Conservation (phyloP, 768 basidiomycete genomes). For the Sporobolomyces phaffii region DNA sequence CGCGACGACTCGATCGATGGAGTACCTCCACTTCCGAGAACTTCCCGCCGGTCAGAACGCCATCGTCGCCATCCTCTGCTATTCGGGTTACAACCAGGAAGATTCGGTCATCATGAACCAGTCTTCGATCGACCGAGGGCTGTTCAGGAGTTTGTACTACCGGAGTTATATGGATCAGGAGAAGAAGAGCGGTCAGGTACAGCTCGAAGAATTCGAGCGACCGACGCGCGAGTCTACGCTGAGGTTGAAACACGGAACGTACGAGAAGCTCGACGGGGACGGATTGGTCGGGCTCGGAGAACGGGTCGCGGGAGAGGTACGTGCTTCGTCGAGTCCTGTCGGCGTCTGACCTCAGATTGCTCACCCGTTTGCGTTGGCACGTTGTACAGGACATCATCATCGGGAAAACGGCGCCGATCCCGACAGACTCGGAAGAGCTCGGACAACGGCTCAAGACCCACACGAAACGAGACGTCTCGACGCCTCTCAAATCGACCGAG, state of each 20-base stretch:
- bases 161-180: constrained; percentile 97
- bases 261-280: constrained; percentile 95
- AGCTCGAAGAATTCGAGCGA: constrained; percentile 93
- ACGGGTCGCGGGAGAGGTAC: constrained; percentile 75
- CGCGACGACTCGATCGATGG: constrained; percentile 97
- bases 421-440: constrained; percentile 91
- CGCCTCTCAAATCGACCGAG: constrained; percentile 94
- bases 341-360: not conserved
- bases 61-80: constrained; percentile 94
- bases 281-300: constrained; percentile 94
- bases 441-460: constrained; percentile 92
- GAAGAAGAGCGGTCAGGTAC: constrained; percentile 87
- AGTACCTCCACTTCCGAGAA: constrained; percentile 97
- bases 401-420: constrained; percentile 95
- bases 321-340: not conserved
- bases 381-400: constrained; percentile 76
- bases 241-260: constrained; percentile 95
- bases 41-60: constrained; percentile 97
- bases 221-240: constrained; percentile 87
- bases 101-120: constrained; percentile 99
- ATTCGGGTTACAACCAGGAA: constrained; percentile 99
- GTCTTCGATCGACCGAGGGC: constrained; percentile 91
- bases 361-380: too few relatives aligned
- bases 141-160: constrained; percentile 98
- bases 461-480: constrained; percentile 90